Evolutionary conservation across 2,329 filamentous ascomycete genomes (phyloP).

Genomic region (Penicillium capsulatum): DNA sequence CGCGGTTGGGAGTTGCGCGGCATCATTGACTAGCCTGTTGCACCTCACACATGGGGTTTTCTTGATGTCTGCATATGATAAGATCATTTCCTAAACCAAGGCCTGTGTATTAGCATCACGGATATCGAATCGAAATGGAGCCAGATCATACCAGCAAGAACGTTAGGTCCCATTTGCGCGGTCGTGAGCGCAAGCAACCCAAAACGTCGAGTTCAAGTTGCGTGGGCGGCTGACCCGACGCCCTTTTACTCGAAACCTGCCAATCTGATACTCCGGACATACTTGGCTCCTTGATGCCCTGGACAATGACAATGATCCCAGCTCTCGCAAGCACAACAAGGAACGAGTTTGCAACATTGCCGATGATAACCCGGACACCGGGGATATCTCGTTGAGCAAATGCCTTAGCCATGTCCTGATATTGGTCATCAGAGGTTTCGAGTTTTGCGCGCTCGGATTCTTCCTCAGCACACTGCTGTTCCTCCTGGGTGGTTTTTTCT

Average conservation of each 20-base stretch:
- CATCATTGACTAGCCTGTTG: constrained; percentile 34
- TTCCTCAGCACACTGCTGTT: constrained; percentile 24
- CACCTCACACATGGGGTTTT: constrained; percentile 39
- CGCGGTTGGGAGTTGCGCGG: constrained; percentile 40
- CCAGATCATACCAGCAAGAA: constrained; percentile 36
- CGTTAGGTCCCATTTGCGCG: constrained; percentile 38
- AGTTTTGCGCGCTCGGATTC: constrained; percentile 28
- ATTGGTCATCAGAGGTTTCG: constrained; percentile 29
- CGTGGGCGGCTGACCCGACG: constrained; percentile 23
- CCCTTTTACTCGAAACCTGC: constrained; percentile 30
- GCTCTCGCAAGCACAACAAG: constrained; percentile 30
- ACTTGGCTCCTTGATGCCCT: constrained; percentile 19
- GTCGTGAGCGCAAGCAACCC: constrained; percentile 33
- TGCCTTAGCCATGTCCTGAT: constrained; percentile 32
- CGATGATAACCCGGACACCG: constrained; percentile 28
- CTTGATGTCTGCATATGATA: constrained; percentile 41
- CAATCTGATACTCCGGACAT: constrained; percentile 27
- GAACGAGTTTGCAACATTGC: constrained; percentile 24
- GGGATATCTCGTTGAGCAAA: constrained; percentile 28
- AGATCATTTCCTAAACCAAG: constrained; percentile 38
- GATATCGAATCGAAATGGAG: background rate
- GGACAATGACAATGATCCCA: constrained; percentile 35
- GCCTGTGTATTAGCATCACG: constrained; percentile 4
- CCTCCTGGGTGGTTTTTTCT: constrained; percentile 27
- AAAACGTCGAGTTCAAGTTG: constrained; percentile 35